Evolutionary conservation across 1,284 basidiomycete genomes (phyloP).

Genomic region (Austropuccinia psidii): DNA sequence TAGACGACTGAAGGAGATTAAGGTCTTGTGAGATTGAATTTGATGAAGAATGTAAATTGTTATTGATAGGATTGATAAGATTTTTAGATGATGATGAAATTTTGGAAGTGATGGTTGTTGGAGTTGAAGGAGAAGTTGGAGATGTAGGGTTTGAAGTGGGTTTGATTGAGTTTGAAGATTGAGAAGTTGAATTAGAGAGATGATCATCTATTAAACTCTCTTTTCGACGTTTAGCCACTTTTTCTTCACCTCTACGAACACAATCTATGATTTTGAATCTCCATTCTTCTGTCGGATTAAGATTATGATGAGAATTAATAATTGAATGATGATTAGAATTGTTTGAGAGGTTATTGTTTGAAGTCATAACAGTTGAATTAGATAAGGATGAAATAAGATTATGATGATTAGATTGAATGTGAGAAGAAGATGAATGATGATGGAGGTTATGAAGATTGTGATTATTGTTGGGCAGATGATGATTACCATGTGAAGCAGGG

Average conservation of each 20-base stretch:
- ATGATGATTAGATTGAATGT: no score
- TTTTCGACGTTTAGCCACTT: conserved; percentile 25
- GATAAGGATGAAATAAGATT: no score
- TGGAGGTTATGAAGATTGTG: not conserved
- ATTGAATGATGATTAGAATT: not conserved
- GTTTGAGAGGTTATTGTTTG: not conserved
- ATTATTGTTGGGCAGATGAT: not conserved
- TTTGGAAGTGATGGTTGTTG: not conserved
- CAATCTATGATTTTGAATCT: conserved; percentile 20
- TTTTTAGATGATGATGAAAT: not conserved
- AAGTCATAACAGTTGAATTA: no score
- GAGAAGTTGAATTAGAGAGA: not conserved
- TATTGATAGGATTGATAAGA: not conserved
- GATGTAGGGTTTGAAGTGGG: not conserved
- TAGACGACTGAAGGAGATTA: not conserved
- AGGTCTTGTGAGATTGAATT: not conserved
- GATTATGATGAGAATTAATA: not conserved
- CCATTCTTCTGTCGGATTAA: conserved; percentile 30
- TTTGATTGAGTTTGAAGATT: not conserved
- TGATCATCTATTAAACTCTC: not conserved
- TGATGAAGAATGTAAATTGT: not conserved
- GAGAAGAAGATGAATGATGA: no score
- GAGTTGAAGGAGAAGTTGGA: not conserved
- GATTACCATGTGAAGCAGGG: not conserved
- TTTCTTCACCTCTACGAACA: conserved; percentile 31